Percentiles rank a stretch among this genome's conserved stretches.
Conservation (phyloP, 75 land plant species). For the Picea sitchensis region DNA sequence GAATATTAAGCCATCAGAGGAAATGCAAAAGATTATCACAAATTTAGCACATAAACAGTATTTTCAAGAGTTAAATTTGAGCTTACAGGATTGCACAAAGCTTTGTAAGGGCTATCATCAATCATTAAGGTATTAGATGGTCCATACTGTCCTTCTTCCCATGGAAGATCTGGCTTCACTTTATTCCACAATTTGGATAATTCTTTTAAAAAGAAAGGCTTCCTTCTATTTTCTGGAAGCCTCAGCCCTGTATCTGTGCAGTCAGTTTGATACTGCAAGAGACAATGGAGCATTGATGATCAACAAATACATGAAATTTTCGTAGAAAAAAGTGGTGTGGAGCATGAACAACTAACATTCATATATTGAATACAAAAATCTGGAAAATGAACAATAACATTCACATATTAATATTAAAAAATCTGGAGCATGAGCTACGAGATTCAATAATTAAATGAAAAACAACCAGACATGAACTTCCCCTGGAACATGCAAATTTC, state of each 20-base stretch:
- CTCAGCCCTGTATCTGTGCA: slow-evolving; percentile 58
- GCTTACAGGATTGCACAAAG: slow-evolving; percentile 80
- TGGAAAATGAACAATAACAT: too few species aligned
- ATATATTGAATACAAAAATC: too few species aligned
- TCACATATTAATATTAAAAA: too few species aligned
- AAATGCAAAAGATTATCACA: background rate
- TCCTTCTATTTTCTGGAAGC: slow-evolving; percentile 39
- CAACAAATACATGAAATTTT: too few species aligned
- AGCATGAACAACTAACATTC: too few species aligned
- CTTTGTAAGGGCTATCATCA: slow-evolving; percentile 94
- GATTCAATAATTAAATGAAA: too few species aligned
- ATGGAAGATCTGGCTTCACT: slow-evolving; percentile 49
- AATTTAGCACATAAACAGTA: background rate
- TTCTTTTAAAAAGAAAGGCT: slow-evolving; percentile 77
- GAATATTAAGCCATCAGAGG: background rate
- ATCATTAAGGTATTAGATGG: slow-evolving; percentile 74
- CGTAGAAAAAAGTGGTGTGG: too few species aligned
- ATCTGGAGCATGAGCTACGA: too few species aligned
- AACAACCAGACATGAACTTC: too few species aligned
- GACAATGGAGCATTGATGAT: too few species aligned
- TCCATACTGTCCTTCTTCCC: slow-evolving; percentile 67
- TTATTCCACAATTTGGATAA: slow-evolving; percentile 71
- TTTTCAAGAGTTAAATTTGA: background rate
- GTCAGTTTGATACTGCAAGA: slow-evolving; percentile 51
- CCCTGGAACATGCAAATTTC: too few species aligned